Percentiles rank a stretch among this genome's conserved stretches.
phyloP scores from a whole-genome alignment of 164 flowering plant genomes.

The Brasenia schreberi region DNA sequence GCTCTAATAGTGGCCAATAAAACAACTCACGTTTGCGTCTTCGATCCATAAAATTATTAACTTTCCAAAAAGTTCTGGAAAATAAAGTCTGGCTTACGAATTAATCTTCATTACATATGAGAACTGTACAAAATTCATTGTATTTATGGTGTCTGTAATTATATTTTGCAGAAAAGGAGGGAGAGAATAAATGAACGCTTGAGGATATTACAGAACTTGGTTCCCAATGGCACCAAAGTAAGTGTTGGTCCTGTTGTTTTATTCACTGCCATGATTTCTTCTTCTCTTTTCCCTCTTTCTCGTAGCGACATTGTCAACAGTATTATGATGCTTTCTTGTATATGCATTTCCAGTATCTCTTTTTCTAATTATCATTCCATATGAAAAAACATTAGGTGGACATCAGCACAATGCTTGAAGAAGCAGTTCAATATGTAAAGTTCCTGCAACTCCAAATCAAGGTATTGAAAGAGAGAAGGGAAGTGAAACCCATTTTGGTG shows the following conservation, averaged over 20 bases:
- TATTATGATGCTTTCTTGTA: too few relatives aligned
- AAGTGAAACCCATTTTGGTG: too few relatives aligned
- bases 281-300: too few relatives aligned
- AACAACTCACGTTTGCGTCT: not conserved
- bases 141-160: not conserved
- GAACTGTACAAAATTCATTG: too few relatives aligned
- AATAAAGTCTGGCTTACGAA: not conserved
- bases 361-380: not conserved
- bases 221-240: constrained; percentile 96
- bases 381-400: constrained; percentile 39
- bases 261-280: too few relatives aligned
- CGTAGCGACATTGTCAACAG: too few relatives aligned
- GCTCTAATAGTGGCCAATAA: not conserved
- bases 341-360: not conserved
- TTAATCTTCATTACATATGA: not conserved
- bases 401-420: constrained; percentile 98
- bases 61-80: too few relatives aligned
- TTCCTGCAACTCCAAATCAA: constrained; percentile 93
- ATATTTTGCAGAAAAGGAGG: constrained; percentile 66
- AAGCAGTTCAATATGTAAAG: constrained; percentile 91
- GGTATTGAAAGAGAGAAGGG: constrained; percentile 29
- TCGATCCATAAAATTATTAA: not conserved
- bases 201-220: constrained; percentile 67
- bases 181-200: constrained; percentile 79
- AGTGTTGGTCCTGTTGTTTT: constrained; percentile 1